Evolutionary conservation across 2,329 filamentous ascomycete species (phyloP).

Genomic region (Aureobasidium melanogenum): DNA sequence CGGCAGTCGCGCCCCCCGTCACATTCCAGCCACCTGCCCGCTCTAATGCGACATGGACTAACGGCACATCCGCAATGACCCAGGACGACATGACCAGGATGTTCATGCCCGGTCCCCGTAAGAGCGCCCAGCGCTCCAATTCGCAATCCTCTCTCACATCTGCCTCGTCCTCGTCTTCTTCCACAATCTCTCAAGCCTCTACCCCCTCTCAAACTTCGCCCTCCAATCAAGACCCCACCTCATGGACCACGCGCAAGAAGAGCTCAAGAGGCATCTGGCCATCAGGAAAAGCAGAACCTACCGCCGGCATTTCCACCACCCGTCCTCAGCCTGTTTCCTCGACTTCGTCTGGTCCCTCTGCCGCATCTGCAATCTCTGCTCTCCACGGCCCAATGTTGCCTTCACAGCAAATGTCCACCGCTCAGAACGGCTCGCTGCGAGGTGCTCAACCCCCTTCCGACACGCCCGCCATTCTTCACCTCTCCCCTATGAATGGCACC

Average conservation of each 20-base stretch:
- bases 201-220: conserved; percentile 54
- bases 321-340: conserved; percentile 54
- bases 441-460: conserved; percentile 33
- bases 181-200: conserved; percentile 55
- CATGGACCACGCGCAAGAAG: conserved; percentile 43
- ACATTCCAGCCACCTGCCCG: conserved; percentile 53
- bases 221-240: conserved; percentile 28
- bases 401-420: conserved; percentile 61
- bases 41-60: conserved; percentile 54
- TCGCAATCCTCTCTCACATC: conserved; percentile 77
- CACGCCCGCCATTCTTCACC: conserved; percentile 69
- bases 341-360: conserved; percentile 48
- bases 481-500: conserved; percentile 86
- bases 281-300: conserved; percentile 55
- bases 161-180: conserved; percentile 49
- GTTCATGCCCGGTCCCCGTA: conserved; percentile 60
- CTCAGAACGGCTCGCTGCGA: conserved; percentile 44
- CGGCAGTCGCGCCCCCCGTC: conserved; percentile 57
- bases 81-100: conserved; percentile 77
- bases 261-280: conserved; percentile 52
- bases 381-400: conserved; percentile 56
- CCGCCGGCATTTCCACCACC: conserved; percentile 52
- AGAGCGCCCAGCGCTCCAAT: conserved; percentile 76
- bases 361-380: conserved; percentile 54
- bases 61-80: conserved; percentile 62